Base-by-base conservation (phyloP, 495 filamentous ascomycete genomes). In the Neurospora hispaniola region DNA sequence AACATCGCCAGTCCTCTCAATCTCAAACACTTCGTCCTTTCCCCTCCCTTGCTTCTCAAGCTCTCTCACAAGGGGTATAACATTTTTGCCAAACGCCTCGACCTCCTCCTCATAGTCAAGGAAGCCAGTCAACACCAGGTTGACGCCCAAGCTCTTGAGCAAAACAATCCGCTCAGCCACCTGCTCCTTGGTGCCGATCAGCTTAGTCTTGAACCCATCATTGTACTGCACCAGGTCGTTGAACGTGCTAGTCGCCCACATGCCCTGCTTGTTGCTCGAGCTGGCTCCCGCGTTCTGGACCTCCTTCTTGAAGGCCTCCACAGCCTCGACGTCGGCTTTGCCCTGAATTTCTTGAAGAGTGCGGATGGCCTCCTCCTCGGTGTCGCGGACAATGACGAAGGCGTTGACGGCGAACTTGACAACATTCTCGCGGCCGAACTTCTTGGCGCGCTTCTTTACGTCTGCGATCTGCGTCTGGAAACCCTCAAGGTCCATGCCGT, bases 141-240 rank as follows among this genome's bases (percentile, higher is more conserved):
- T 75, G 38, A 84, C 81, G 3, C 85, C 84, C 31, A 85, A 74
- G 66, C 79, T 82, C 79, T 86, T 85, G 72, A 86, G 76, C 71
- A 86, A 72, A 62, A 84, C 72, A 20, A 85, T 85, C 3, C 84
- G 76, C 73, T 86, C 84, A 16, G 81, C 84, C 70, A 86, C 82
- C 72, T 86, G 85, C 74, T 84, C 79, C 74, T 81, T 81, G 41
- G 83, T 86, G 5, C 84, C 83, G 43, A 85, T 84, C n/a, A 86
- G 75, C 75, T 84, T 85, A 18, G 83, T 85, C 76, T 84, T 85
- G 81, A 86, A 86, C 38, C 85, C 83, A 72, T 85, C 83, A 72
- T 85, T 86, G 73, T 85, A 86, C 75, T 85, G 83, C 23, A 85
- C 81, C 18, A 85, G 77, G 72, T 86, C 84, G 43, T 86, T 81